Conservation (phyloP, 257 asterid species). For the Cynanchum wilfordii region DNA sequence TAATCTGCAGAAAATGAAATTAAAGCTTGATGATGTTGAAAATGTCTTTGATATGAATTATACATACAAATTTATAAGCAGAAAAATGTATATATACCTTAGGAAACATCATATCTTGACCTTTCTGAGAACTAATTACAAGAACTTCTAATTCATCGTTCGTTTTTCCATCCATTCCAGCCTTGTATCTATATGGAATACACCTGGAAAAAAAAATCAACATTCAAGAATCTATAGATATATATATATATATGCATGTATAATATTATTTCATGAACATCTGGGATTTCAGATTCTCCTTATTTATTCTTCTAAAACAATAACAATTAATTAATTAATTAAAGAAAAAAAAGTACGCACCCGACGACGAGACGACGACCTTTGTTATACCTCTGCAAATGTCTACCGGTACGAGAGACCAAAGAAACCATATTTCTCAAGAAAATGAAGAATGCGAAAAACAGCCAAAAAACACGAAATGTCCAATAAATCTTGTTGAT, state of each 20-base stretch:
- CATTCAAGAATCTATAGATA: not conserved
- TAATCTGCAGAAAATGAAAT: no score
- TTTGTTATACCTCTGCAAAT: constrained; percentile 60
- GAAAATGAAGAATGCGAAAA: not conserved
- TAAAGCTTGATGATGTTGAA: not conserved
- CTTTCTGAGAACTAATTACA: constrained; percentile 57
- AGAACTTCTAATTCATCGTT: constrained; percentile 61
- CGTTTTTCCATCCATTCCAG: constrained; percentile 17
- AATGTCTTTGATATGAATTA: not conserved
- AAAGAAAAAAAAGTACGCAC: constrained; percentile 23
- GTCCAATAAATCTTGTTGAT: not conserved
- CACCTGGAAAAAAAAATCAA: constrained; percentile 35
- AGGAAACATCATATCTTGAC: constrained; percentile 70
- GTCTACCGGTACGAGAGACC: constrained; percentile 66
- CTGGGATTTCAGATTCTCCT: no score
- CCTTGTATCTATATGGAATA: constrained; percentile 62
- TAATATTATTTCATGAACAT: no score
- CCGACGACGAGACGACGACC: constrained; percentile 68
- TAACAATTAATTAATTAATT: no score
- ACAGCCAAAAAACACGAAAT: not conserved
- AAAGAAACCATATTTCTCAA: constrained; percentile 30
- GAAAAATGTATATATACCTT: constrained; percentile 34
- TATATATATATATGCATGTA: no score
- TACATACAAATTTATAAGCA: not conserved
- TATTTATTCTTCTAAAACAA: no score